A percentile compares a stretch with the other conserved stretches of the same genome.
phyloP scores from a whole-genome alignment of 2,329 filamentous ascomycete species.

The Alternaria solani region DNA sequence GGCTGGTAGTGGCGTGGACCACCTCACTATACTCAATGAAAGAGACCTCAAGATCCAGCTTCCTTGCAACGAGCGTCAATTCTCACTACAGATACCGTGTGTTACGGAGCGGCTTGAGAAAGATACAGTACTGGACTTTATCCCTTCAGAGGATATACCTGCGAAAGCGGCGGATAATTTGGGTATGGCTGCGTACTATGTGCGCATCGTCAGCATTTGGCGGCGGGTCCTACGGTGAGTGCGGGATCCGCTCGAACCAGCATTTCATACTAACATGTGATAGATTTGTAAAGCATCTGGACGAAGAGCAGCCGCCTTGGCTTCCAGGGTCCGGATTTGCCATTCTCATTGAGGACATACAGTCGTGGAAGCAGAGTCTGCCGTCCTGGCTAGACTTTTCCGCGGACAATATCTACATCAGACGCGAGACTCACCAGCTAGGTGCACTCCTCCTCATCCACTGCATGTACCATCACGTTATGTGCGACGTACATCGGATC shows the following conservation, averaged over 20 bases:
- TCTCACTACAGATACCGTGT: conserved; percentile 41
- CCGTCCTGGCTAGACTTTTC: conserved; percentile 45
- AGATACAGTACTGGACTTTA: conserved; percentile 36
- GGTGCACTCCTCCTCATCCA: conserved; percentile 44
- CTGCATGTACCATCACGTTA: conserved; percentile 47
- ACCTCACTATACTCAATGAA: conserved; percentile 44
- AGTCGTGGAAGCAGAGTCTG: conserved; percentile 39
- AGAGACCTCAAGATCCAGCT: conserved; percentile 45
- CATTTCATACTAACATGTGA: not conserved
- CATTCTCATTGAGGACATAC: conserved; percentile 34
- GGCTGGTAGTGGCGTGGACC: conserved; percentile 46
- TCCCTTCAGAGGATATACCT: conserved; percentile 34
- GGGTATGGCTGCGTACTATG: conserved; percentile 44
- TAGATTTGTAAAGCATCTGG: conserved; percentile 44
- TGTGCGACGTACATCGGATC: conserved; percentile 45
- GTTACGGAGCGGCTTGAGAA: conserved; percentile 39
- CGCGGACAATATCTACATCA: conserved; percentile 46
- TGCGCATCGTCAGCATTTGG: conserved; percentile 46
- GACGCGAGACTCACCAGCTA: conserved; percentile 44
- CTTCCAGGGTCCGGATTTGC: conserved; percentile 38
- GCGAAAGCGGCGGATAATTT: conserved; percentile 43
- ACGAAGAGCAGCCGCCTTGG: conserved; percentile 44
- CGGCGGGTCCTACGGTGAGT: conserved; percentile 40
- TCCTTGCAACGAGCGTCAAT: conserved; percentile 45
- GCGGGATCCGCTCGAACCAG: not conserved